These are phyloP conservation scores for Colletotrichum viniferum DNA, from an alignment of 2,329 filamentous ascomycete genomes.

Conservation along the genomic window DNA sequence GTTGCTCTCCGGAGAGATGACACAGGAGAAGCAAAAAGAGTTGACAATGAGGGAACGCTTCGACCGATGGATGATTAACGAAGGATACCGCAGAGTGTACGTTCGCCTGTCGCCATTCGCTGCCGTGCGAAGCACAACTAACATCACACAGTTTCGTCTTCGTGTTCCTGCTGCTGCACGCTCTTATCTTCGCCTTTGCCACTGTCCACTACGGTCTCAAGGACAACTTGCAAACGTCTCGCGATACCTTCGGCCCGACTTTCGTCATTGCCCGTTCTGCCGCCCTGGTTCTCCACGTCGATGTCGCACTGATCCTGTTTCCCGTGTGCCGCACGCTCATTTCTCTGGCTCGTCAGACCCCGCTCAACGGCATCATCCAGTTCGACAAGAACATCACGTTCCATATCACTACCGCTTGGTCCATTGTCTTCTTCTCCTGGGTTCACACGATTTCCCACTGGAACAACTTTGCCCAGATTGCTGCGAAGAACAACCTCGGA, in stretches of 20 bases:
- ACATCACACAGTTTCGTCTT: conserved; percentile 69
- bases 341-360: conserved; percentile 79
- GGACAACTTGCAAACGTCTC: conserved; percentile 70
- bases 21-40: conserved; percentile 71
- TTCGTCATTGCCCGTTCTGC: conserved; percentile 79
- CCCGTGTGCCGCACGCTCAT: conserved; percentile 86
- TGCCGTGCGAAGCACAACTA: background rate
- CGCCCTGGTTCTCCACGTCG: conserved; percentile 79
- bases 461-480: conserved; percentile 83
- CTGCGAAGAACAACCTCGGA: conserved; percentile 76
- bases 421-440: conserved; percentile 88
- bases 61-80: conserved; percentile 89
- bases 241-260: conserved; percentile 74
- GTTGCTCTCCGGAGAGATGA: conserved; percentile 84
- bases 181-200: conserved; percentile 79
- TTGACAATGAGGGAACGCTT: conserved; percentile 74
- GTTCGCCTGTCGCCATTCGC: conserved; percentile 33
- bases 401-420: conserved; percentile 85
- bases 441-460: conserved; percentile 86
- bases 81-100: conserved; percentile 81
- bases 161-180: conserved; percentile 74
- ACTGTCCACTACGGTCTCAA: conserved; percentile 82
- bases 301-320: conserved; percentile 79
- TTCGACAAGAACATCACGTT: conserved; percentile 92
- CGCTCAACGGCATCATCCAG: conserved; percentile 84